A percentile compares a stretch with the other conserved stretches of the same genome.
Conservation (phyloP, 108 stramenopile species). For the Cylindrotheca fusiformis region DNA sequence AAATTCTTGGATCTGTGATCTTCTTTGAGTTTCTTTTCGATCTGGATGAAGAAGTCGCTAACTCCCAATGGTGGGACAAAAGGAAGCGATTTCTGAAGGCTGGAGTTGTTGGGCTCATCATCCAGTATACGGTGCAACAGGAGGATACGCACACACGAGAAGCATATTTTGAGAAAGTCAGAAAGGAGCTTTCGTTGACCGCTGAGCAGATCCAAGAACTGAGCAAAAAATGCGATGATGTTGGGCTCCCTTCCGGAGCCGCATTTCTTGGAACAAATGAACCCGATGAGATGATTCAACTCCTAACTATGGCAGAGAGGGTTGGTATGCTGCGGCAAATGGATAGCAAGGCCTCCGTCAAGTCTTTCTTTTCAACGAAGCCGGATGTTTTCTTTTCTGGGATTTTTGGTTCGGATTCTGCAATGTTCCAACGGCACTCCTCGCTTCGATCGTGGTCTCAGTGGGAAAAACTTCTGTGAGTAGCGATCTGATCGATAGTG, state of each 20-base stretch:
- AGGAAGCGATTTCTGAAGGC: conserved; percentile 30
- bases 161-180: conserved; percentile 7
- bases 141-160: conserved; percentile 2
- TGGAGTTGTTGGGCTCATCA: conserved; percentile 24
- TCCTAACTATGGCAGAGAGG: conserved; percentile 13
- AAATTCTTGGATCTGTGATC: conserved; percentile 42
- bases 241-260: conserved; percentile 13
- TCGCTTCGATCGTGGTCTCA: conserved; percentile 31
- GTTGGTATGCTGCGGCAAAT: conserved; percentile 11
- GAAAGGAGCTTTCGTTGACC: conserved; percentile 2
- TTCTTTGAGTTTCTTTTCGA: conserved; percentile 44
- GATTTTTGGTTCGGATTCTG: conserved; percentile 8
- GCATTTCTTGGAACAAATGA: conserved; percentile 21
- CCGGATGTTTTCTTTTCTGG: conserved; percentile 11
- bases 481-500: background rate
- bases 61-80: conserved; percentile 28
- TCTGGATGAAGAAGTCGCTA: conserved; percentile 39
- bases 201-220: conserved; percentile 12
- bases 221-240: conserved; percentile 13
- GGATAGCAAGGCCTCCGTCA: conserved; percentile 15
- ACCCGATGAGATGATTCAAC: background rate
- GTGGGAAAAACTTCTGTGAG: conserved; percentile 33
- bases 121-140: conserved; percentile 28
- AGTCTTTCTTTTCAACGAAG: conserved; percentile 15
- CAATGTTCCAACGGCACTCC: conserved; percentile 28